These are phyloP conservation scores for Plasmodium adleri DNA, from an alignment of 169 alveolate species.

Conservation along the genomic window DNA sequence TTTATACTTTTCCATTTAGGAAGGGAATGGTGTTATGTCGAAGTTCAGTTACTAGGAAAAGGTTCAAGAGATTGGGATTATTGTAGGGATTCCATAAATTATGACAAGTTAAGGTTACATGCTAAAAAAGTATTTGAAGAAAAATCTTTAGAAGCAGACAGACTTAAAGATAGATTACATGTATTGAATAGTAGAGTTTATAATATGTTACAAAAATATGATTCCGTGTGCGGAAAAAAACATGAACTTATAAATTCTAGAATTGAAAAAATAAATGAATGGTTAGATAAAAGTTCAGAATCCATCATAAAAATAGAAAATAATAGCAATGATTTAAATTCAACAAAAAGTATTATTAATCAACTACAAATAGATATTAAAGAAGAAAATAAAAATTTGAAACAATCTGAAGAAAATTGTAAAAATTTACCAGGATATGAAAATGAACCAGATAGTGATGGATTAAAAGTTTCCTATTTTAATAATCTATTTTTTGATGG, in stretches of 20 bases:
- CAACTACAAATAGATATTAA: constrained; percentile 82
- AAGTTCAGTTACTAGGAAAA: constrained; percentile 89
- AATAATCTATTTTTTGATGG: constrained; percentile 82
- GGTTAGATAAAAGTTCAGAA: constrained; percentile 81
- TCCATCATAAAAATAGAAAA: constrained; percentile 83
- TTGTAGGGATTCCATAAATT: constrained; percentile 85
- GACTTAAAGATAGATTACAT: constrained; percentile 34
- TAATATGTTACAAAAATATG: constrained; percentile 28
- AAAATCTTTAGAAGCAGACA: constrained; percentile 65
- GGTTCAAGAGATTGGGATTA: constrained; percentile 91
- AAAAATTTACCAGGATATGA: constrained; percentile 82
- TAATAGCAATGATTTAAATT: constrained; percentile 31
- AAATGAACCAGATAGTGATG: constrained; percentile 85
- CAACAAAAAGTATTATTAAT: constrained; percentile 82
- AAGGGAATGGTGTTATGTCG: constrained; percentile 93
- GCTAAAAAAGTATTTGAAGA: constrained; percentile 78
- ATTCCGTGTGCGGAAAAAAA: constrained; percentile 40
- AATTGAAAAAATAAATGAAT: constrained; percentile 73
- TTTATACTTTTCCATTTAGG: constrained; percentile 64
- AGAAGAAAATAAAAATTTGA: constrained; percentile 71
- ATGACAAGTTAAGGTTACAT: constrained; percentile 80
- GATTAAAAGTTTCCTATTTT: constrained; percentile 84
- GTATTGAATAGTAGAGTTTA: constrained; percentile 21
- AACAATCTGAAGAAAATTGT: constrained; percentile 82
- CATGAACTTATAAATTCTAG: constrained; percentile 35